phyloP scores from a whole-genome alignment of 2,329 filamentous ascomycete genomes.

The Penicillium psychrosexuale region DNA sequence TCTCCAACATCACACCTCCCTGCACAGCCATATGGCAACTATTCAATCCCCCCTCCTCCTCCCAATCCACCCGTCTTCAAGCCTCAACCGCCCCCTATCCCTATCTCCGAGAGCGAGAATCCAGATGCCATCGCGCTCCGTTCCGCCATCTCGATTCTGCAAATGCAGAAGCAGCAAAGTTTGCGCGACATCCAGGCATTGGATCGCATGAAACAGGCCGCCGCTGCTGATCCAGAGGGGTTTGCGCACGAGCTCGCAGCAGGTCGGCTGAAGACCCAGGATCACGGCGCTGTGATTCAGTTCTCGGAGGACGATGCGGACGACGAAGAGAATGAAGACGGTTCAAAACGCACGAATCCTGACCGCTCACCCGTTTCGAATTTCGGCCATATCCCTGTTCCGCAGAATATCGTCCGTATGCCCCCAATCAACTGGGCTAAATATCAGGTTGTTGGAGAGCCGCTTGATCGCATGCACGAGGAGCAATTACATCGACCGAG shows the following conservation, averaged over 20 bases:
- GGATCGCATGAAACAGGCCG: slow-evolving; percentile 66
- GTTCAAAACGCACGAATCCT: slow-evolving; percentile 16
- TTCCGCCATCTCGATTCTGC: slow-evolving; percentile 79
- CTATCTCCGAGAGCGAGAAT: slow-evolving; percentile 56
- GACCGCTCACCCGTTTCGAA: slow-evolving; percentile 8
- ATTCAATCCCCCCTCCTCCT: slow-evolving; percentile 13
- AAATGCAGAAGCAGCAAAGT: slow-evolving; percentile 78
- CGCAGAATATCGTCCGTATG: slow-evolving; percentile 79
- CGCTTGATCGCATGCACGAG: slow-evolving; percentile 77
- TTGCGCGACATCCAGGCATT: slow-evolving; percentile 70
- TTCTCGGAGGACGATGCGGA: slow-evolving; percentile 39
- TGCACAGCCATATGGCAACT: slow-evolving; percentile 4
- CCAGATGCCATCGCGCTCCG: slow-evolving; percentile 84
- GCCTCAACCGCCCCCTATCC: slow-evolving; percentile 41
- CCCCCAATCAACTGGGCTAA: slow-evolving; percentile 93
- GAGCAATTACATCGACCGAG: slow-evolving; percentile 69
- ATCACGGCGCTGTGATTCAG: slow-evolving; percentile 33
- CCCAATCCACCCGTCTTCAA: slow-evolving; percentile 29
- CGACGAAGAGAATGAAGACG: slow-evolving; percentile 33
- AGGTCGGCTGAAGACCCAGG: slow-evolving; percentile 55
- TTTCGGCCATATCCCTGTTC: slow-evolving; percentile 67
- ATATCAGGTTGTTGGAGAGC: slow-evolving; percentile 83
- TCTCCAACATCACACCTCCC: slow-evolving; percentile 24
- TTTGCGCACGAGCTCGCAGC: slow-evolving; percentile 67
- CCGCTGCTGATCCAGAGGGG: slow-evolving; percentile 65